Base-by-base conservation (phyloP, 495 filamentous ascomycete genomes). In the Pseudevernia furfuracea region DNA sequence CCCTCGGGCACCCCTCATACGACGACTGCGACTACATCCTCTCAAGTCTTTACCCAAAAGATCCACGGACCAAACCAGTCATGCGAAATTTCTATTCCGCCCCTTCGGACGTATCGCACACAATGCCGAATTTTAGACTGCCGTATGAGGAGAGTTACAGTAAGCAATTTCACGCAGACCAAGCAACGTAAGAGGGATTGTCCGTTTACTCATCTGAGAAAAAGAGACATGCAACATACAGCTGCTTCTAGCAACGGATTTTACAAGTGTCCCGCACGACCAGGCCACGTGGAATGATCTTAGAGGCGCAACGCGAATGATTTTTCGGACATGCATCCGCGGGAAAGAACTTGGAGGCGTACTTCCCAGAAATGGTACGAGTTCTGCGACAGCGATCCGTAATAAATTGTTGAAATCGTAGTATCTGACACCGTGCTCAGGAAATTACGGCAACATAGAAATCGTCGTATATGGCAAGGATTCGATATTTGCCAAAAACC, bases 201-300 rank as follows among this genome's bases (percentile, higher is more conserved):
- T 17, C 25, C 23, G 8, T 38, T 25, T n/a, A 37, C 41, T 36
- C 19, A 25, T 23, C 12, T 39, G 4, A n/a, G 28, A 1, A 32
- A 0, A 6, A 58, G 53, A 32, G 4, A 41, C 39, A 32, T 63
- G 61, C 21, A 63, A 21, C 37, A 55, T 34, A 25, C 39, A 58
- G 15, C 2, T 38, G 3, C 53, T 58, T 9, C 10, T 58, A 3
- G 21, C 36, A 21, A 57, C 61, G 2, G 38, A 62, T 9, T 57
- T 62, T 34, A 62, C 1, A 7, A n/a, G 41, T 37, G 21, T 61
- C 23, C 59, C 23, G 15, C 14, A 52, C n/a, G 59, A 61, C 43
- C 9, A 30, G 19, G 32, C 59, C 3, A 61, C 38, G 7, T 61
- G 28, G 38, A 61, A 32, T 4, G 25, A 49, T 25, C 23, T 61